phyloP scores from a whole-genome alignment of 148 eudicot species.

The Chenopodium berlandieri region DNA sequence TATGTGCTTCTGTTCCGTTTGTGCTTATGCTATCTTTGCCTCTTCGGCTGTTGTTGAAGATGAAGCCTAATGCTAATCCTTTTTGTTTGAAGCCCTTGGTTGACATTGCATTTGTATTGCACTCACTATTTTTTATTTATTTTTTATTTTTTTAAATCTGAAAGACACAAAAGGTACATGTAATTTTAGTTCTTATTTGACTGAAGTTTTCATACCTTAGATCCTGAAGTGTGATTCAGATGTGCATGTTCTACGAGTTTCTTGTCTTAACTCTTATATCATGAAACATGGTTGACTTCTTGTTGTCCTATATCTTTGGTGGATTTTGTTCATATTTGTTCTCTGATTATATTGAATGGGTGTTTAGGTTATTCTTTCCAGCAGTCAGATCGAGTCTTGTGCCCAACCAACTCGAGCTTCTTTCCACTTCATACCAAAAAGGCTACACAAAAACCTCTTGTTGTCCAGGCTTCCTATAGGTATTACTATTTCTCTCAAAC shows the following conservation, averaged over 20 bases:
- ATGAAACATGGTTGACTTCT: background rate
- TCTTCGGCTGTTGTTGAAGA: background rate
- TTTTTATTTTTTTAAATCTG: background rate
- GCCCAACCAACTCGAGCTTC: conserved; percentile 45
- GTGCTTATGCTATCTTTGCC: background rate
- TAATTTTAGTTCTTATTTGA: background rate
- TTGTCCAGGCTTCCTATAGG: conserved; percentile 72
- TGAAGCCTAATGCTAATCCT: background rate
- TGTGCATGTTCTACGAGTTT: background rate
- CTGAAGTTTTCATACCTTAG: background rate
- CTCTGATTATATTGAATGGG: conserved; percentile 7
- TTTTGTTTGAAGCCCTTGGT: background rate
- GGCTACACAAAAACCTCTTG: conserved; percentile 40
- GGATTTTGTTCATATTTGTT: background rate
- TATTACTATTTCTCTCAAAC: conserved; percentile 23
- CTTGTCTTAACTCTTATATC: background rate
- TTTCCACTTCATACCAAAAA: conserved; percentile 31
- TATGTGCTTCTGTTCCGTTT: background rate
- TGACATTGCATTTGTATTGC: background rate
- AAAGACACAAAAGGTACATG: background rate
- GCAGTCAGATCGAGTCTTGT: conserved; percentile 43
- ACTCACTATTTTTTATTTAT: background rate
- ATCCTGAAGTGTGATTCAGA: background rate
- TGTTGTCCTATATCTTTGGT: background rate
- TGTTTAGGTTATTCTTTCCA: conserved; percentile 42